These are phyloP conservation scores for Pichia sp. DNA, from an alignment of 1,139 yeast genomes.

Conservation along the genomic window DNA sequence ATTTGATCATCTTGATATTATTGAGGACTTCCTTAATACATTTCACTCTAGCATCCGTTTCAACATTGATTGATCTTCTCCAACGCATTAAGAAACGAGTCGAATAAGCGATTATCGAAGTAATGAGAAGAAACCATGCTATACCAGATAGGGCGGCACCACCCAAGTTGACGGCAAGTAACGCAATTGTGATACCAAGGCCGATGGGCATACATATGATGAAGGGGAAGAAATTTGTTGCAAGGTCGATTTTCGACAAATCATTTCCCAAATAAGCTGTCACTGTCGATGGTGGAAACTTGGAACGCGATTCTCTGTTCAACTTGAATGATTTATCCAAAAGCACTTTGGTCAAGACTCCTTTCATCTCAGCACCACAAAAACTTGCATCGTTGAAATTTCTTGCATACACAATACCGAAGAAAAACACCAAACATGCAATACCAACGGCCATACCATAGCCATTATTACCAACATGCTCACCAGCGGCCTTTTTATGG, in stretches of 20 bases:
- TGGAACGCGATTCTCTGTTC: slow-evolving; percentile 50
- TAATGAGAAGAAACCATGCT: slow-evolving; percentile 26
- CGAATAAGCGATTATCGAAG: slow-evolving; percentile 17
- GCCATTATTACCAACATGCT: slow-evolving; percentile 32
- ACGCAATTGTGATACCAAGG: slow-evolving; percentile 50
- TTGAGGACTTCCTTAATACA: slow-evolving; percentile 39
- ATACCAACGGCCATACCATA: slow-evolving; percentile 57
- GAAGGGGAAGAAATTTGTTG: slow-evolving; percentile 63
- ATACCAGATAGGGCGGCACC: slow-evolving; percentile 46
- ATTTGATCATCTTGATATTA: slow-evolving; percentile 43
- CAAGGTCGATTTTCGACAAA: slow-evolving; percentile 72
- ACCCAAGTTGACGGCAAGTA: slow-evolving; percentile 65
- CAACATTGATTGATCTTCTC: slow-evolving; percentile 33
- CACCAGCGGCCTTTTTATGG: slow-evolving; percentile 32
- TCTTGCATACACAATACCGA: slow-evolving; percentile 34
- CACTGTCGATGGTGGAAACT: slow-evolving; percentile 58
- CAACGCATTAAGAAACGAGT: slow-evolving; percentile 32
- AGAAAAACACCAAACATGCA: slow-evolving; percentile 36
- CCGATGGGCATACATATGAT: slow-evolving; percentile 56
- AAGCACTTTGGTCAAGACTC: slow-evolving; percentile 59
- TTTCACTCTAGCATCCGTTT: slow-evolving; percentile 39
- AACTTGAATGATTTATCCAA: slow-evolving; percentile 59
- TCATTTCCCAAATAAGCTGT: slow-evolving; percentile 77
- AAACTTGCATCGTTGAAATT: slow-evolving; percentile 54
- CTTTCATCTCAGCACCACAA: slow-evolving; percentile 63